Evolutionary conservation across 768 basidiomycete species (phyloP).

Genomic region (Aureoboletus auriporus): DNA sequence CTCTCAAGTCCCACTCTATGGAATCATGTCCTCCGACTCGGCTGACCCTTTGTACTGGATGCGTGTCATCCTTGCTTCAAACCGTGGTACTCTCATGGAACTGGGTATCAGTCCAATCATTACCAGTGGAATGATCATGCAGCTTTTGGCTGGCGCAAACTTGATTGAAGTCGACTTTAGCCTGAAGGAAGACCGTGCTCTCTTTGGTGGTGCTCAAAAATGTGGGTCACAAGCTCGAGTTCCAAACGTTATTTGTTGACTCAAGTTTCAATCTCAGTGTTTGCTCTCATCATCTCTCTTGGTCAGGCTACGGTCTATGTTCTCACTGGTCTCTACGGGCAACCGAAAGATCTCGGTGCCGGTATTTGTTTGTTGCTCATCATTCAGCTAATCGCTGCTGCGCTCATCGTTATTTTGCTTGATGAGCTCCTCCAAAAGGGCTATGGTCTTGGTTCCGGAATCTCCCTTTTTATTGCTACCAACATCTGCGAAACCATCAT

Average conservation of each 20-base stretch:
- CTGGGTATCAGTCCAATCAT: slow-evolving; percentile 97
- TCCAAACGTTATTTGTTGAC: not conserved
- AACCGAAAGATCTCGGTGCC: slow-evolving; percentile 87
- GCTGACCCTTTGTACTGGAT: slow-evolving; percentile 99
- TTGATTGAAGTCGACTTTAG: slow-evolving; percentile 97
- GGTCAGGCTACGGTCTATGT: slow-evolving; percentile 98
- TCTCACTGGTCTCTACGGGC: slow-evolving; percentile 93
- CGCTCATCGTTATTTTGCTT: slow-evolving; percentile 95
- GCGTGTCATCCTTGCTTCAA: slow-evolving; percentile 98
- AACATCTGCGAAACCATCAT: slow-evolving; percentile 99
- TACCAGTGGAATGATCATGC: slow-evolving; percentile 99
- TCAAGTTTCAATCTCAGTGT: slow-evolving; percentile 51
- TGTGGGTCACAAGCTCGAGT: slow-evolving; percentile 46
- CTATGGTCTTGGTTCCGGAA: slow-evolving; percentile 97
- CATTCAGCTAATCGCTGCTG: slow-evolving; percentile 90
- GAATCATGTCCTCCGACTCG: slow-evolving; percentile 99
- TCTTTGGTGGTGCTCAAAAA: slow-evolving; percentile 97
- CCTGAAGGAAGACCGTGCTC: slow-evolving; percentile 92
- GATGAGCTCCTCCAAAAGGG: slow-evolving; percentile 99
- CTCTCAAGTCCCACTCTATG: slow-evolving; percentile 98
- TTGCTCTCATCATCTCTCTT: slow-evolving; percentile 93
- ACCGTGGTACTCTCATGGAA: slow-evolving; percentile 99
- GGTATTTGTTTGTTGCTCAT: slow-evolving; percentile 97
- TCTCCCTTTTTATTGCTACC: slow-evolving; percentile 98
- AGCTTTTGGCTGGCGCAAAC: slow-evolving; percentile 95